phyloP scores from a whole-genome alignment of 371 early-diverging fungal species.

The Syncephalastrum racemosum region DNA sequence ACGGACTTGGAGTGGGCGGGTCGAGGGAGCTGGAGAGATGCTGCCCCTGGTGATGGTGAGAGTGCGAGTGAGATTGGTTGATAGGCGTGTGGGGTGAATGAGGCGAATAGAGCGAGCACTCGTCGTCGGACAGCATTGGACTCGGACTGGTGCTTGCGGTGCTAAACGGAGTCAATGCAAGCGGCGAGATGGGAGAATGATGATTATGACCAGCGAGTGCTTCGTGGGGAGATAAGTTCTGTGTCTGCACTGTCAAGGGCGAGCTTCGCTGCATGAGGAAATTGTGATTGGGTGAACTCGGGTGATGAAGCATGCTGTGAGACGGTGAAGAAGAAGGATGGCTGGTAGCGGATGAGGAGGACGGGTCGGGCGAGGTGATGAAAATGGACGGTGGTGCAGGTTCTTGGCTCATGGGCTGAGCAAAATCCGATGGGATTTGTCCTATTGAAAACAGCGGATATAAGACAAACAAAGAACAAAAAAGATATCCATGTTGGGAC shows the following conservation, averaged over 20 bases:
- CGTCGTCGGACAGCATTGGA: conserved; percentile 29
- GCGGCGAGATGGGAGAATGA: conserved; percentile 10
- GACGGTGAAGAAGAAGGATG: not conserved
- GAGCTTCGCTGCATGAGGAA: conserved; percentile 5
- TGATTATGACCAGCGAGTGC: conserved; percentile 1
- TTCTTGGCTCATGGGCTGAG: conserved; percentile 21
- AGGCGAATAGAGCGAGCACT: conserved; percentile 29
- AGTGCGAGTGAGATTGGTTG: conserved; percentile 7
- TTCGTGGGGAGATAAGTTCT: conserved; percentile 14
- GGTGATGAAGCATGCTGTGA: not conserved
- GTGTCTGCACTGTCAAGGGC: conserved; percentile 21
- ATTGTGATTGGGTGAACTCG: not conserved
- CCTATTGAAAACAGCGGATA: no score
- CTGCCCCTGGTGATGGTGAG: conserved; percentile 4
- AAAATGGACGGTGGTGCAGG: conserved; percentile 58
- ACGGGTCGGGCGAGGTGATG: conserved; percentile 55
- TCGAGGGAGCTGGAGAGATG: conserved; percentile 8
- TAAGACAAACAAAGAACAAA: no score
- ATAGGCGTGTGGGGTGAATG: conserved; percentile 25
- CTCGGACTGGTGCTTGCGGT: conserved; percentile 18
- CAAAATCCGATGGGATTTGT: not conserved
- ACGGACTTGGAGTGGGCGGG: conserved; percentile 12
- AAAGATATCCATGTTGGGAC: not conserved
- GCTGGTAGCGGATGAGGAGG: not conserved
- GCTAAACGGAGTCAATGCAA: conserved; percentile 11